Conservation (phyloP, 2,329 filamentous ascomycete species). For the Aspergillus bombycis region DNA sequence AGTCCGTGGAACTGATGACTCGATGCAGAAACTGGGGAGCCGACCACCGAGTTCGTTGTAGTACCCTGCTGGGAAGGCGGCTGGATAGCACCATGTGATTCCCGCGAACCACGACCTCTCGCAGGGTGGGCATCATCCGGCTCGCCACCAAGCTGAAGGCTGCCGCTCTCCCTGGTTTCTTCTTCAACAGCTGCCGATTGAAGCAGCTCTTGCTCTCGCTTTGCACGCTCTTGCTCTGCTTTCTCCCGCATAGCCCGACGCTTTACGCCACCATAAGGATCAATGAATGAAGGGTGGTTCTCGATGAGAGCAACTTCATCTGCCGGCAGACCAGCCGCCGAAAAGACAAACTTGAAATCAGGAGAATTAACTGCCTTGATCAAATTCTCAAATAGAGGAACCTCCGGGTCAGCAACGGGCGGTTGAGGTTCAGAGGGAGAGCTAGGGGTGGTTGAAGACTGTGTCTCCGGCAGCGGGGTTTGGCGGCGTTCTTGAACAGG, state of each 20-base stretch:
- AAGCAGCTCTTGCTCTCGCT: constrained; percentile 58
- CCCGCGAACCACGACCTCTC: constrained; percentile 52
- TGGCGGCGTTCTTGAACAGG: constrained; percentile 29
- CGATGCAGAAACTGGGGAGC: constrained; percentile 43
- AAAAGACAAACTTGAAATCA: constrained; percentile 59
- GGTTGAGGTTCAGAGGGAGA: constrained; percentile 23
- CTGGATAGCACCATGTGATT: constrained; percentile 69
- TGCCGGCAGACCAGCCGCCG: constrained; percentile 46
- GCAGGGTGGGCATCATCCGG: constrained; percentile 74
- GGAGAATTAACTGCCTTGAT: constrained; percentile 52
- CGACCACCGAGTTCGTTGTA: constrained; percentile 45
- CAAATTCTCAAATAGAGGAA: constrained; percentile 43
- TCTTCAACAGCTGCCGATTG: constrained; percentile 62
- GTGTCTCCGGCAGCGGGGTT: constrained; percentile 27
- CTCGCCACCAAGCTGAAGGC: constrained; percentile 87
- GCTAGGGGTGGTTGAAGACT: constrained; percentile 23
- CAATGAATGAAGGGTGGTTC: constrained; percentile 77
- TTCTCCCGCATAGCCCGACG: constrained; percentile 76
- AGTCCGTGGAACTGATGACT: constrained; percentile 55
- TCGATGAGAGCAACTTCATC: constrained; percentile 57
- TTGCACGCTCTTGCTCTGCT: constrained; percentile 62
- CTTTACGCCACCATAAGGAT: constrained; percentile 78
- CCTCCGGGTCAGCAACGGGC: constrained; percentile 28
- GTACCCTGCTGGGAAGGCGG: constrained; percentile 73
- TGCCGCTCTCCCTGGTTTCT: constrained; percentile 79